Evolutionary conservation across 225 moss, liverwort and hornwort genomes (phyloP), one percentile per base, ranked within the genome.

Genomic region (Anthoceros angustus): DNA sequence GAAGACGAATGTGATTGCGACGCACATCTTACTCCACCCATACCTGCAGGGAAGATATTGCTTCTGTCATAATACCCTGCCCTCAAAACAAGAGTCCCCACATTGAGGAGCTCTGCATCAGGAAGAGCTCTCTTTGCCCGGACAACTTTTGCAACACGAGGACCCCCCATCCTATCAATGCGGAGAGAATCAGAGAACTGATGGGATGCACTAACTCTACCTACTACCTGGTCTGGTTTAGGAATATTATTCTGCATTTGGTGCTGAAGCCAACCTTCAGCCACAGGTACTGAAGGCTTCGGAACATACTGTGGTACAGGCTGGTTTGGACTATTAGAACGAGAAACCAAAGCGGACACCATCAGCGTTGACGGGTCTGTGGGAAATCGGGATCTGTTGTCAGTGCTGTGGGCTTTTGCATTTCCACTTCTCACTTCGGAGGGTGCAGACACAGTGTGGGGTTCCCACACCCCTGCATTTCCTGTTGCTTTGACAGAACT

Each of bases 1-100:
- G 21, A 65, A 20, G 41, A 63, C 15, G 23, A 61, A 25, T 9
- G 32, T 32, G 32, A 50, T 39, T 42, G 60, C 49, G 26, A 62
- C 10, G 9, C 20, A 8, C 21, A 40, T 8, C 8, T 16, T 18
- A n/a, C 12, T 15, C 42, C 0, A 14, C 7, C 24, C 7, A 62
- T 82, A 94, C 90, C 90, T 83, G 83, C 81, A 63, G 86, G 84
- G 67, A 84, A 90, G n/a, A 94, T 94, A 63, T 73, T 78, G 41
- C 77, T 71, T 60, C 67, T 83, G 63, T 80, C 73, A 43, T 85
- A 80, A 90, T 90, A 94, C 65, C 86, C 90, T 70, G 84, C 79
- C 66, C 84, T 70, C 39, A 82, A 63, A 23, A 90, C 74, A 66
- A 90, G 74, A 18, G 70, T 73, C 45, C 88, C 94, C 21, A 79